Evolutionary conservation across 768 basidiomycete genomes (phyloP).

Genomic region (Amanita subjunquillea): DNA sequence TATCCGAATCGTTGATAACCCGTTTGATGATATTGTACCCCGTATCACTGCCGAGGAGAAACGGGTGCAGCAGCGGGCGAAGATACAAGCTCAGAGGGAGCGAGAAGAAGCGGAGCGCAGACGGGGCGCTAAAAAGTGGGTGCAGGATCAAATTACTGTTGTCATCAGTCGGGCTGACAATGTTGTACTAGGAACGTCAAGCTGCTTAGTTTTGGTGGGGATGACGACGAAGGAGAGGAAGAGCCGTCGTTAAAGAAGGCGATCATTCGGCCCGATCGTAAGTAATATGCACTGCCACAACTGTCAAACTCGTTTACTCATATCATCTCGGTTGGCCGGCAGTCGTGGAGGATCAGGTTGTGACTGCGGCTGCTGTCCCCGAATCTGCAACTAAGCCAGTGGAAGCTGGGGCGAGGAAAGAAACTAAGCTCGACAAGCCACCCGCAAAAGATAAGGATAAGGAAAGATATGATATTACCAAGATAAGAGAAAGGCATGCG

Average conservation of each 20-base stretch:
- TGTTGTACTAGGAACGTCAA: slow-evolving; percentile 64
- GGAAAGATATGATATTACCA: slow-evolving; percentile 43
- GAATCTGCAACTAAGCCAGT: slow-evolving; percentile 27
- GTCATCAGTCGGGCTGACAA: neutral
- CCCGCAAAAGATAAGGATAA: slow-evolving; percentile 19
- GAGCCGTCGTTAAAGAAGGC: slow-evolving; percentile 58
- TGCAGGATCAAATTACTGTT: neutral
- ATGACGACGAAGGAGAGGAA: slow-evolving; percentile 55
- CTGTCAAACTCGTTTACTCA: neutral
- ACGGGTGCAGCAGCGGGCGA: slow-evolving; percentile 72
- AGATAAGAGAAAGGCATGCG: slow-evolving; percentile 69
- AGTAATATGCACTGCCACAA: slow-evolving; percentile 17
- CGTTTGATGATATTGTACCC: slow-evolving; percentile 91
- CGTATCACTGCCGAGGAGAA: slow-evolving; percentile 94
- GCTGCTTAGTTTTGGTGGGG: slow-evolving; percentile 80
- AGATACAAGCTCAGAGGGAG: slow-evolving; percentile 64
- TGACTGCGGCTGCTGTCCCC: slow-evolving; percentile 20
- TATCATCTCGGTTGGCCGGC: slow-evolving; percentile 3
- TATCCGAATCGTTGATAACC: slow-evolving; percentile 82
- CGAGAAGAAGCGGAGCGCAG: slow-evolving; percentile 65
- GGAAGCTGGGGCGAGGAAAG: neutral
- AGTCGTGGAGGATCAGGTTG: slow-evolving; percentile 28
- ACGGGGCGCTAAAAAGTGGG: slow-evolving; percentile 84
- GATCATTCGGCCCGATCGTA: slow-evolving; percentile 78
- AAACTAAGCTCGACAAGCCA: neutral